phyloP scores from a whole-genome alignment of 2,329 filamentous ascomycete genomes.

The Fusarium odoratissimum region DNA sequence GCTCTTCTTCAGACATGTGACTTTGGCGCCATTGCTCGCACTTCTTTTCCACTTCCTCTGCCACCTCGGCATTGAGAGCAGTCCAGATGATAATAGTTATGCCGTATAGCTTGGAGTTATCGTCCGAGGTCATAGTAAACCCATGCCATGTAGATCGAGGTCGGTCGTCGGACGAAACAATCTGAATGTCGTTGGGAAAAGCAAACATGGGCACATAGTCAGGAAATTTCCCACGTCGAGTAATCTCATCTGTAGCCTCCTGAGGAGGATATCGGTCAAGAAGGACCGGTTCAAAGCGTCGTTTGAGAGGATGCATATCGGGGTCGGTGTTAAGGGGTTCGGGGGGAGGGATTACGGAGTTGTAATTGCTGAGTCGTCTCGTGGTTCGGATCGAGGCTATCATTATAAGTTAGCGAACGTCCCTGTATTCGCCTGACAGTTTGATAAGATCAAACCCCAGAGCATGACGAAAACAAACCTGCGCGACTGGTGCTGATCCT shows the following conservation, averaged over 20 bases:
- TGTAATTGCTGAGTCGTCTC: constrained; percentile 94
- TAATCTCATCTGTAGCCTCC: constrained; percentile 80
- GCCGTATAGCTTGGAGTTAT: constrained; percentile 91
- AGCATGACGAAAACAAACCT: constrained; percentile 35
- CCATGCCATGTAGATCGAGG: constrained; percentile 98
- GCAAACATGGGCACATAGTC: constrained; percentile 99
- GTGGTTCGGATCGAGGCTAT: constrained; percentile 77
- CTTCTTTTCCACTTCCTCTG: constrained; percentile 83
- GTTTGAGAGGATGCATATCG: constrained; percentile 94
- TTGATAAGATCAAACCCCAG: neutral
- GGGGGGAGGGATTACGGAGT: constrained; percentile 94
- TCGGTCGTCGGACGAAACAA: constrained; percentile 93
- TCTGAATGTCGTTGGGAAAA: constrained; percentile 97
- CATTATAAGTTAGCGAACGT: constrained; percentile 44
- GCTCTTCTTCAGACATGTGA: constrained; percentile 90
- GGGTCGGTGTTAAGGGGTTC: constrained; percentile 90
- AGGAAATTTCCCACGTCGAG: constrained; percentile 86
- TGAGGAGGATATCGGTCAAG: constrained; percentile 93
- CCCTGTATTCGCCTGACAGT: neutral
- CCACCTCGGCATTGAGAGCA: constrained; percentile 82
- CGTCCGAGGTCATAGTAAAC: constrained; percentile 95
- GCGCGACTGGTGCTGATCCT: constrained; percentile 65
- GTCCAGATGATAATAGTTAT: constrained; percentile 95
- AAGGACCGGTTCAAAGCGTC: constrained; percentile 94
- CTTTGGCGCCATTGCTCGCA: constrained; percentile 87